Percentiles rank a stretch among this genome's conserved stretches.
These are phyloP conservation scores for Pseudogymnoascus pannorum DNA, from an alignment of 2,329 filamentous ascomycete genomes.

Conservation along the genomic window DNA sequence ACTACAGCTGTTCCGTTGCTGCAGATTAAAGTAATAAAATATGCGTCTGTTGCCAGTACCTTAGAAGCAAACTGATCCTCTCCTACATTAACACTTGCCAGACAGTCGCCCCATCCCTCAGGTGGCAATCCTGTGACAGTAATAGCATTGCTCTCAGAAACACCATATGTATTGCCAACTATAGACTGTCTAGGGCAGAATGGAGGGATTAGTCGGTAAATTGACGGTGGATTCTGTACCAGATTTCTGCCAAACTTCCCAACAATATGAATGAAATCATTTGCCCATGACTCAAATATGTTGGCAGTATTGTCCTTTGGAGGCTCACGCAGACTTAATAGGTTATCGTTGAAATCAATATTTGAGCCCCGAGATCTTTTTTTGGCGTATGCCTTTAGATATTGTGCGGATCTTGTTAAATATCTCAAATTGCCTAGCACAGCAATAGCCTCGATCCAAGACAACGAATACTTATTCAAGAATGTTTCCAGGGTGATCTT, in stretches of 20 bases:
- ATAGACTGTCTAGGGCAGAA: slow-evolving; percentile 12
- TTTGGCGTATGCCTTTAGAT: not conserved
- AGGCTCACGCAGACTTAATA: not conserved
- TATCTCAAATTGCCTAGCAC: not conserved
- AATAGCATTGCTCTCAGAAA: not conserved
- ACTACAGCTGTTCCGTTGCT: slow-evolving; percentile 18
- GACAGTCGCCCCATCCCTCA: not conserved
- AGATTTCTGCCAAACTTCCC: slow-evolving; percentile 13
- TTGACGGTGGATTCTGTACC: slow-evolving; percentile 2
- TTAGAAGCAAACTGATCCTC: slow-evolving; percentile 3
- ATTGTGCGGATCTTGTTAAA: not conserved
- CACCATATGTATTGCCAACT: not conserved
- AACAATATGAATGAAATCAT: slow-evolving; percentile 10
- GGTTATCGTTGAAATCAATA: not conserved
- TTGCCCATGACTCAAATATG: slow-evolving; percentile 9
- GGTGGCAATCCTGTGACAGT: not conserved
- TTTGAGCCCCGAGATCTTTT: not conserved
- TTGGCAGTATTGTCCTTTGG: not conserved
- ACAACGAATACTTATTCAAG: not conserved
- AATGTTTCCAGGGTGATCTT: not conserved
- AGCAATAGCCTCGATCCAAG: not conserved
- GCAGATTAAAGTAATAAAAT: slow-evolving; percentile 22
- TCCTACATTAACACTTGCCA: not conserved
- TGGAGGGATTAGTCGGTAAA: slow-evolving; percentile 12
- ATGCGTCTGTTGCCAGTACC: slow-evolving; percentile 16